phyloP scores from a whole-genome alignment of 352 stramenopile genomes.

The Pythium chondricola region DNA sequence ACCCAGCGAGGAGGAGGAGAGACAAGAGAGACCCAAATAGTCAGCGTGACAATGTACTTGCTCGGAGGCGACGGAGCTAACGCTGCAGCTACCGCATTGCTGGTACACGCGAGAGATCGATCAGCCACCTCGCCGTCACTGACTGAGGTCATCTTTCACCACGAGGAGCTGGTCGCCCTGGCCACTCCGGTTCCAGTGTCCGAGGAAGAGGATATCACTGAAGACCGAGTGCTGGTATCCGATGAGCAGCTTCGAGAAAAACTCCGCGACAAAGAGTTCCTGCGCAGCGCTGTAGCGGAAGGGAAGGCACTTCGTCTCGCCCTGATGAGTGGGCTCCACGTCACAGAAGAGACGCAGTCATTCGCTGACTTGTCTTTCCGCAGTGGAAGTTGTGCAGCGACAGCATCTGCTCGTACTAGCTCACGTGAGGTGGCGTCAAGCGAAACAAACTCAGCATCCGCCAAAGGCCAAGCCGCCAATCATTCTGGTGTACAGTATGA shows the following conservation, averaged over 20 bases:
- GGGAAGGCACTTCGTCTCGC: slow-evolving; percentile 30
- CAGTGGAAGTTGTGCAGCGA: not conserved
- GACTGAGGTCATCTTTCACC: slow-evolving; percentile 6
- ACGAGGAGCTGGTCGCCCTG: slow-evolving; percentile 3
- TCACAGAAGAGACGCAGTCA: slow-evolving; percentile 2
- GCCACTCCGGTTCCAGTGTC: not conserved
- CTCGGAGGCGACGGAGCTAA: slow-evolving; percentile 3
- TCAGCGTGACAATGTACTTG: slow-evolving; percentile 15
- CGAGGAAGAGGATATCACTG: too few relatives aligned
- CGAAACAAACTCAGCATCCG: not conserved
- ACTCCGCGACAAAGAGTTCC: slow-evolving; percentile 29
- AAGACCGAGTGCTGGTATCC: too few relatives aligned
- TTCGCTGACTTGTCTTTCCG: slow-evolving; percentile 9
- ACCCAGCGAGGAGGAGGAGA: not conserved
- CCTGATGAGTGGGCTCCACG: slow-evolving; percentile 16
- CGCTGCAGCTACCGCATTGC: not conserved
- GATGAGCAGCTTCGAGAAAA: too few relatives aligned
- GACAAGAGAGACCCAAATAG: not conserved
- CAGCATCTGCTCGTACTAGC: not conserved
- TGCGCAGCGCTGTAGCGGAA: slow-evolving; percentile 21
- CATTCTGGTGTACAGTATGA: slow-evolving; percentile 8
- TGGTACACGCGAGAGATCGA: slow-evolving; percentile 13
- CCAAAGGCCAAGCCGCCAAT: not conserved
- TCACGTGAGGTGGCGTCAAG: not conserved
- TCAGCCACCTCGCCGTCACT: not conserved